phyloP scores from a whole-genome alignment of 2,329 filamentous ascomycete genomes.

The Botrytis medusae region DNA sequence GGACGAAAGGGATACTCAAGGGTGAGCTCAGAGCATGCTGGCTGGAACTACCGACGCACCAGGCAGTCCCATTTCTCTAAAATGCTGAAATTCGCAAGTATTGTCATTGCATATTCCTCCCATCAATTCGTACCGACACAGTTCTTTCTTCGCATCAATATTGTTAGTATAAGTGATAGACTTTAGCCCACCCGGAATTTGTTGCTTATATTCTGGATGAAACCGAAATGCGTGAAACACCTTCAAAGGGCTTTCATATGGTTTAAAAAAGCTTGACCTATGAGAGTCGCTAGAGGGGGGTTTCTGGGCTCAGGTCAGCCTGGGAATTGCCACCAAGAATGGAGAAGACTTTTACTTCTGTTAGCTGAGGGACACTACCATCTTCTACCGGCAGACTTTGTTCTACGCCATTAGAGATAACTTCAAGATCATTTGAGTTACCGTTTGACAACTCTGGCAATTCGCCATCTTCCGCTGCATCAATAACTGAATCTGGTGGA shows the following conservation, averaged over 20 bases:
- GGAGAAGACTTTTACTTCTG: conserved; percentile 34
- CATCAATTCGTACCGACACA: conserved; percentile 76
- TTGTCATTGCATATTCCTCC: conserved; percentile 71
- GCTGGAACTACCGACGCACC: conserved; percentile 60
- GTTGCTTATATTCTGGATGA: conserved; percentile 71
- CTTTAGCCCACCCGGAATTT: conserved; percentile 73
- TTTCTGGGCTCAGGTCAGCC: conserved; percentile 33
- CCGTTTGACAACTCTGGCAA: conserved; percentile 20
- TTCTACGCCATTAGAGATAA: conserved; percentile 26
- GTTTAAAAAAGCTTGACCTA: conserved; percentile 42
- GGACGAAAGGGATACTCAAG: conserved; percentile 38
- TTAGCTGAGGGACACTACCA: conserved; percentile 25
- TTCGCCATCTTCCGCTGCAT: conserved; percentile 25
- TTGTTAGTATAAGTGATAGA: conserved; percentile 93
- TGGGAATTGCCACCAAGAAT: conserved; percentile 23
- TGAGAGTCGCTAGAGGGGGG: conserved; percentile 14
- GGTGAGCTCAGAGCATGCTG: conserved; percentile 29
- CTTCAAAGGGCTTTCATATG: conserved; percentile 81
- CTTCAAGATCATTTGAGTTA: conserved; percentile 24
- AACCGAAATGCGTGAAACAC: conserved; percentile 88
- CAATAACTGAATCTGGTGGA: conserved; percentile 39
- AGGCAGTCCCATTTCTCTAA: conserved; percentile 66
- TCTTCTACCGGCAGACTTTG: conserved; percentile 25
- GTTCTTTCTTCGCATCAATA: conserved; percentile 70
- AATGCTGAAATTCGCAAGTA: conserved; percentile 78